Evolutionary conservation across 129 eudicot species (phyloP), one percentile per base, ranked within the genome.

Genomic region (Saposhnikovia divaricata): DNA sequence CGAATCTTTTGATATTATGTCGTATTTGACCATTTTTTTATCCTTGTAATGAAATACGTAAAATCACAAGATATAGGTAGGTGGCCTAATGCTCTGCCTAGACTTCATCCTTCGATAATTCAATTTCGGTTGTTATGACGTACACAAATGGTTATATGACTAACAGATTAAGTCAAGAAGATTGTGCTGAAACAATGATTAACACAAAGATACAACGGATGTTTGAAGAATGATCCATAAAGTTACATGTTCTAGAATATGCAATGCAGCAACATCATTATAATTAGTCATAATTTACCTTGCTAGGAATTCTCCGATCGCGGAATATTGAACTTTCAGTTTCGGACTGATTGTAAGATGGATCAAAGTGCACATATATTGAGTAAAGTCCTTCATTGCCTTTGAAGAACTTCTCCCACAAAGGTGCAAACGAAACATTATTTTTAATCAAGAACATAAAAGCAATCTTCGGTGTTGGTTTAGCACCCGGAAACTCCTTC

Each of bases 331-430:
- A 89, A 51, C 82, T 84, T 44, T 83, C 82, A 21, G 85, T 73
- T 79, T 87, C 89, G 34, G 89, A 79, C 43, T 34, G 87, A 42
- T 89, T 89, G 27, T 57, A 80, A 25, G 85, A 79, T 0, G 86
- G 83, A 85, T 90, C 84, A 2, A 92, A 86, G 59, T 93, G 98
- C 74, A 93, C 96, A 80, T 90, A 93, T 27, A 93, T 81, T 12
- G 85, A 77, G 74, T 77, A 93, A 38, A 83, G 80, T n/a, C 98
- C 93, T 68, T 87, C 81, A 61, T 89, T 16, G 25, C 96, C 98
- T 75, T 87, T 85, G 44, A 93, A 93, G 66, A 93, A 93, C 70
- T 4, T 50, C 40, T 93, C 98, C 98, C 98, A 93, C 28, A 93
- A 21, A 37, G 90, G 92, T 44, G 93, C 88, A 57, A 93, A 77